Evolutionary conservation across 805 yeast species (phyloP).

Genomic region (Yamadazyma ubonensis): DNA sequence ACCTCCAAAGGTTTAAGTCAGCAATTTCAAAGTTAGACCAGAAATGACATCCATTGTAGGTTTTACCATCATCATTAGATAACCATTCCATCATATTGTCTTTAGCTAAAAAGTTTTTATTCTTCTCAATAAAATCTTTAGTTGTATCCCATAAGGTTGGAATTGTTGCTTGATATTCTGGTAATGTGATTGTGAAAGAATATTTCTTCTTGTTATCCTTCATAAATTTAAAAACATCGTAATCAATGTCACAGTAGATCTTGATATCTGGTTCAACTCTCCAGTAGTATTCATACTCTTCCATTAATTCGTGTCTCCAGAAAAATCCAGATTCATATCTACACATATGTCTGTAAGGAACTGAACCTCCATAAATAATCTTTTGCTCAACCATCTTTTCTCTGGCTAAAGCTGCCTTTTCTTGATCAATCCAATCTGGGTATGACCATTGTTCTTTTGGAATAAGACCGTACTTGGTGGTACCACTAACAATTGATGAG

Average conservation of each 20-base stretch:
- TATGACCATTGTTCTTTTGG: constrained; percentile 84
- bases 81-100: constrained; percentile 70
- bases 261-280: constrained; percentile 87
- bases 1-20: constrained; percentile 69
- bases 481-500: constrained; percentile 69
- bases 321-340: constrained; percentile 89
- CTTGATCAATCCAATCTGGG: constrained; percentile 81
- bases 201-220: constrained; percentile 74
- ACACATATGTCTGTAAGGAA: constrained; percentile 89
- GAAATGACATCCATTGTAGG: constrained; percentile 82
- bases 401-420: constrained; percentile 65
- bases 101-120: constrained; percentile 60
- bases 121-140: constrained; percentile 59
- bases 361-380: constrained; percentile 73
- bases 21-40: constrained; percentile 92
- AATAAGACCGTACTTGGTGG: constrained; percentile 72
- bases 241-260: constrained; percentile 78
- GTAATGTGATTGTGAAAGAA: constrained; percentile 81
- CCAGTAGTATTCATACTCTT: constrained; percentile 88
- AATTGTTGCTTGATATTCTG: constrained; percentile 82
- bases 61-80: constrained; percentile 63
- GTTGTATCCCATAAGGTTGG: constrained; percentile 80
- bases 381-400: constrained; percentile 52
- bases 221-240: constrained; percentile 84
- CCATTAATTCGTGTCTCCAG: constrained; percentile 70